Percentiles rank a stretch among this genome's conserved stretches.
phyloP scores from a whole-genome alignment of 106 monocot genomes.

The Apostasia ramifera region DNA sequence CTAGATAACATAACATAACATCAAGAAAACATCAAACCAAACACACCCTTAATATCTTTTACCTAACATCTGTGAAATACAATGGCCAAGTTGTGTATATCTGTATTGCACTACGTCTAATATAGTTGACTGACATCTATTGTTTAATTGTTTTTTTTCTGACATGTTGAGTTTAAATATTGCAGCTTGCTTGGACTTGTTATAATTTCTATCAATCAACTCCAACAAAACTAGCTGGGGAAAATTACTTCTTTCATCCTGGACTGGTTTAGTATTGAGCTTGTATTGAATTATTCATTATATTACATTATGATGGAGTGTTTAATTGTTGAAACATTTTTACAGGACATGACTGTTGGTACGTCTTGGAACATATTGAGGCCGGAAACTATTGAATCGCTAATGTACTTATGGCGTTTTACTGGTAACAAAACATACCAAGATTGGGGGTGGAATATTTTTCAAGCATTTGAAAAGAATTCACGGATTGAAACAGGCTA shows the following conservation, averaged over 20 bases:
- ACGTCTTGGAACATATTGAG: constrained; percentile 98
- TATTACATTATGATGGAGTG: neutral
- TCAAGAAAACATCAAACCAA: too few species aligned
- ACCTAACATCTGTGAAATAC: too few species aligned
- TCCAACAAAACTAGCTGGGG: constrained; percentile 92
- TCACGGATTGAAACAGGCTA: constrained; percentile 86
- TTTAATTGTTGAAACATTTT: neutral
- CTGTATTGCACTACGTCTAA: too few species aligned
- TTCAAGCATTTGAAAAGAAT: constrained; percentile 97
- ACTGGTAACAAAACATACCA: constrained; percentile 96
- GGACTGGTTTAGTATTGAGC: constrained; percentile 27
- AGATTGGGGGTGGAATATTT: constrained; percentile 99
- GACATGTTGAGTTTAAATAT: too few species aligned
- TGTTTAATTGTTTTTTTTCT: too few species aligned
- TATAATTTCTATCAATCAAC: constrained; percentile 96
- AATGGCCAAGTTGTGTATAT: too few species aligned
- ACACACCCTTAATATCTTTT: too few species aligned
- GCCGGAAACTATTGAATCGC: constrained; percentile 91
- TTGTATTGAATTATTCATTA: neutral
- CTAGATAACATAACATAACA: too few species aligned
- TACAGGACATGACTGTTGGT: constrained; percentile 90
- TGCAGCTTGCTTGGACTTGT: constrained; percentile 84
- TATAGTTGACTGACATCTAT: too few species aligned
- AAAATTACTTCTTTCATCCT: constrained; percentile 72
- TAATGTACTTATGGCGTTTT: constrained; percentile 77